A percentile compares a stretch with the other conserved stretches of the same genome.
phyloP scores from a whole-genome alignment of 2,329 filamentous ascomycete species.

The Trichoderma afroharzianum region DNA sequence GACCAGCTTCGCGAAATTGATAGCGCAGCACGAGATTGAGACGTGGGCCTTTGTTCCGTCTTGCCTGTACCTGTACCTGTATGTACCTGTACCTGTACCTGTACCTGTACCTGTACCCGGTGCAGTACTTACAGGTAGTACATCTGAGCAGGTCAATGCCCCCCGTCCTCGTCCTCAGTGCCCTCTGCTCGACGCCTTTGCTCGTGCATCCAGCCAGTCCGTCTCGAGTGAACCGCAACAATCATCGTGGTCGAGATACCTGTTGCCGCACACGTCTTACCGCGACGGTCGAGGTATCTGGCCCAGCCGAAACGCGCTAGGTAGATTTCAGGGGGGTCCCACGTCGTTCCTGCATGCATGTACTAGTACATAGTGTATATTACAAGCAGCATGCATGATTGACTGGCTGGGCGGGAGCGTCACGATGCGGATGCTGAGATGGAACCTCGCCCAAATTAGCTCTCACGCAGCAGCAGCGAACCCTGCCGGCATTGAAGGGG shows the following conservation, averaged over 20 bases:
- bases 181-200: background rate
- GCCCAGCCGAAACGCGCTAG: constrained; percentile 18
- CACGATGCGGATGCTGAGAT: background rate
- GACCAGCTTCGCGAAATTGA: constrained; percentile 26
- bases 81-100: background rate
- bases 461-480: constrained; percentile 7
- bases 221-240: background rate
- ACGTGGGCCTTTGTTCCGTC: constrained; percentile 2
- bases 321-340: constrained; percentile 23
- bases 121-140: too few species aligned
- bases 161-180: background rate
- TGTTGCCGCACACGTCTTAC: background rate
- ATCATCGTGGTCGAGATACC: background rate
- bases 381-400: constrained; percentile 11
- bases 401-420: background rate
- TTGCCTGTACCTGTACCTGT: background rate
- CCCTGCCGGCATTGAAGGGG: constrained; percentile 5
- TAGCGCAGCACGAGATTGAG: constrained; percentile 19
- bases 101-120: background rate
- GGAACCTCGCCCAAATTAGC: constrained; percentile 1
- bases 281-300: constrained; percentile 13
- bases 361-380: constrained; percentile 2
- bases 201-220: background rate
- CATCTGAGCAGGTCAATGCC: background rate
- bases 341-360: constrained; percentile 32